Base-by-base conservation (phyloP, 2,329 filamentous ascomycete genomes). In the Monilinia fructigena region DNA sequence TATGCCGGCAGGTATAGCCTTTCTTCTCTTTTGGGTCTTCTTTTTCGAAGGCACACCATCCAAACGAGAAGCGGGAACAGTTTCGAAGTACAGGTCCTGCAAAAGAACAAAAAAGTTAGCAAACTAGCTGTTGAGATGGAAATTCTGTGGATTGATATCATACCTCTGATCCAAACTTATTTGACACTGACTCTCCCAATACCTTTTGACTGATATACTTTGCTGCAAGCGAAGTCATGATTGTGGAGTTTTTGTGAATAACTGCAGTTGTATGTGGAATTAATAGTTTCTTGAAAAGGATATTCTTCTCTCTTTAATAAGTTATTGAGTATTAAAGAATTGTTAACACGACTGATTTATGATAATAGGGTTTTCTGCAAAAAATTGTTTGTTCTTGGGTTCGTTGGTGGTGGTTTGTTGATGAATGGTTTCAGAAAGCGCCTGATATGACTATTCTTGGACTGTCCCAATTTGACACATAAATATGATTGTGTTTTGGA, bases 1-100 rank as follows among this genome's bases (percentile, higher is more conserved):
- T 63, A 98, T 86, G 65, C 94, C 94, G 35, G 86, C 85, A 0
- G 93, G 93, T 47, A 93, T 81, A 28, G 92, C 90, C 79, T 96
- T 96, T 80, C 90, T 92, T 76, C 89, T 86, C 78, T 91, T 96
- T 82, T 92, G 94, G 66, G 84, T 82, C 77, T 93, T 96, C 73
- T 86, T 87, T 47, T 78, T 68, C 3, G 77, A 84, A 35, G 88
- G 86, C 64, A 82, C 85, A 67, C 87, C 87, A 70, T 87, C 80
- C 53, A 90, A 81, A 69, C 87, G 85, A 11, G 90, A 91, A 53
- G 93, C 89, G 28, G 89, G 87, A 47, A 97, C 87, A 72, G 87
- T 83, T 77, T 96, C 92, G 74, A 93, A 96, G 80, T 93, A 97
- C 7, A 93, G 93, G 76, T 98, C 93, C 91, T 97, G 74, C n/a